Evolutionary conservation across 345 rosid species (phyloP), one percentile per base, ranked within the genome.

Genomic region (Brassica nigra): DNA sequence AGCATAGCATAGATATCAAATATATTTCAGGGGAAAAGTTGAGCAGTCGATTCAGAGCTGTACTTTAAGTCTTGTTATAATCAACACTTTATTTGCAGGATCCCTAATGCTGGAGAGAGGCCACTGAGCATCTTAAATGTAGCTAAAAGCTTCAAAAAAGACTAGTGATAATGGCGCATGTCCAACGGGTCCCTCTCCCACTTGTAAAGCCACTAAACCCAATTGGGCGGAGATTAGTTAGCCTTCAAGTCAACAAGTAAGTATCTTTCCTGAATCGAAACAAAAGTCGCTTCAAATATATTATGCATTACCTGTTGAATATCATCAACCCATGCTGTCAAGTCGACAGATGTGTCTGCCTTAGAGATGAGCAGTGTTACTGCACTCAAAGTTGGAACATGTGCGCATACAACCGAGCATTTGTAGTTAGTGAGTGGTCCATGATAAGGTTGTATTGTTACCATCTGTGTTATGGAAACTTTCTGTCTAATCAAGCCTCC

Each of bases 111-210:
- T 68, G 65, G 78, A 80, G 12, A 18, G 18, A 79, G 78, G 70
- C 78, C 78, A 73, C 59, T 74, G 31, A 62, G 71, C 66, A 55
- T 62, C 71, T 80, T 62, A 69, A 80, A 71, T 74, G 68, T 66
- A 69, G 79, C 76, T 67, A 54, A 64, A 75, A 75, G 76, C 76
- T 18, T 69, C 67, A 18, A 31, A 74, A 74, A 62, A 59, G 76
- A 63, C 71, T 80, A 75, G 73, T 80, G 76, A 70, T 80, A 80
- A 52, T 69, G 83, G 76, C 73, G 70, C 83, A 75, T 76, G 80
- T 58, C 33, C 20, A 18, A 58, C 1, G 73, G 83, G 83, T 70
- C 79, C 79, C 72, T 69, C 79, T 74, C 67, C 79, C 79, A 80
- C 79, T 75, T 75, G 39, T 66, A 18, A 37, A 64, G 71, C 76